Evolutionary conservation across 805 yeast species (phyloP), one percentile per base, ranked within the genome.

Genomic region (Saturnispora ahearnii): DNA sequence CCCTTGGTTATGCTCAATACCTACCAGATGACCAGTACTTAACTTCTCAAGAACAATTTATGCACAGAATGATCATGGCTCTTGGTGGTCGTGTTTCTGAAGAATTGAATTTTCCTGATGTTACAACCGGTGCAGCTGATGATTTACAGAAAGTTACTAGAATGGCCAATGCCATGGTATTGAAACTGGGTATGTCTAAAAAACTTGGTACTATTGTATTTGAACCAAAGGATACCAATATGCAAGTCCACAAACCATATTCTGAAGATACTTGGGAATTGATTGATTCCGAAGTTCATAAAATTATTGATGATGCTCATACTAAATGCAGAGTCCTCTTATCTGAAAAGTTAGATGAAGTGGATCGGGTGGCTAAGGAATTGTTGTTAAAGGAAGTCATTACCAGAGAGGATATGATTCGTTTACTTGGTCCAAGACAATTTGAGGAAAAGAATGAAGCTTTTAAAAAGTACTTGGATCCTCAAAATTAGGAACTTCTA

Each of bases 31-130:
- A 93, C 64, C 81, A 84, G 52, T 89, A 87, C 61, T 72, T 93
- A 60, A 78, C 84, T 30, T 82, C 82, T 51, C 76, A 80, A 55
- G 96, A 93, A 66, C 77, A 90, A 54, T 74, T 73, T 56, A 56
- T 55, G 48, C 96, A 93, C 65, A 78, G 95, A 56, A 90, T 93
- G 95, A 81, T 89, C 28, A 95, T 93, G 98, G 85, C 97, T 0
- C 73, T 93, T 44, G 99, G 98, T 38, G 99, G 99, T 18, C 78
- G 99, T 59, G 97, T 93, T 18, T 81, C 95, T 36, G 99, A 93
- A 68, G 99, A 95, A 68, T 68, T 93, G 45, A 89, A 91, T 64
- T 93, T 93, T 62, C 76, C 79, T 18, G 80, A 90, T n/a, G 95
- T 93, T 9, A 90, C 98, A 6, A 82, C 95, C 50, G 99, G 99